Percentiles rank a stretch among this genome's conserved stretches.
Conservation (phyloP, 2,329 filamentous ascomycete genomes). For the Fusarium anguioides region DNA sequence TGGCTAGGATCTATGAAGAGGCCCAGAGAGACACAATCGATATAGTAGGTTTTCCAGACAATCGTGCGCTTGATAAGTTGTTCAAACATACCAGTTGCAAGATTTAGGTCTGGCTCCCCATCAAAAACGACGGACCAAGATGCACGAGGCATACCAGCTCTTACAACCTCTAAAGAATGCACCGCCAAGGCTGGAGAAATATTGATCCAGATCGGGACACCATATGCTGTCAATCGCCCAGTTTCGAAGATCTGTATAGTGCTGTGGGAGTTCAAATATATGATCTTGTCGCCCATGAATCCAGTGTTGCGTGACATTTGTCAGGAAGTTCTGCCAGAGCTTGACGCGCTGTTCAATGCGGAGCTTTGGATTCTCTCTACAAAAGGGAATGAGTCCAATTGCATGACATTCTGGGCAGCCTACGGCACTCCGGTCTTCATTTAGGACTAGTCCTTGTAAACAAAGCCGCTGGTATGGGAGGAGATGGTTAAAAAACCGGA, state of each 20-base stretch:
- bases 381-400: slow-evolving; percentile 17
- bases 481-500: not conserved
- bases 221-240: accelerated
- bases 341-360: slow-evolving; percentile 10
- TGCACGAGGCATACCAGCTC: not conserved
- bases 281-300: too few relatives aligned
- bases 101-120: not conserved
- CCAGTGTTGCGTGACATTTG: too few relatives aligned
- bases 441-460: not conserved
- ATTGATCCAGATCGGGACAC: not conserved
- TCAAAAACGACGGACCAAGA: slow-evolving; percentile 8
- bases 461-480: not conserved
- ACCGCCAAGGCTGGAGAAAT: not conserved
- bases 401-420: not conserved
- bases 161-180: not conserved
- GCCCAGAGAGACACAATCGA: not conserved
- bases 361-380: slow-evolving; percentile 8
- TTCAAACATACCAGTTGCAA: not conserved
- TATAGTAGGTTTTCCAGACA: not conserved
- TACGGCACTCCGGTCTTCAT: not conserved
- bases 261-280: too few relatives aligned
- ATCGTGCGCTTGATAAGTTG: not conserved
- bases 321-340: not conserved
- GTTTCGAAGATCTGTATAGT: too few relatives aligned
- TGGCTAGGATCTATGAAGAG: not conserved